phyloP scores from a whole-genome alignment of 2,329 filamentous ascomycete species.

The Fusarium tanahbumbuense region DNA sequence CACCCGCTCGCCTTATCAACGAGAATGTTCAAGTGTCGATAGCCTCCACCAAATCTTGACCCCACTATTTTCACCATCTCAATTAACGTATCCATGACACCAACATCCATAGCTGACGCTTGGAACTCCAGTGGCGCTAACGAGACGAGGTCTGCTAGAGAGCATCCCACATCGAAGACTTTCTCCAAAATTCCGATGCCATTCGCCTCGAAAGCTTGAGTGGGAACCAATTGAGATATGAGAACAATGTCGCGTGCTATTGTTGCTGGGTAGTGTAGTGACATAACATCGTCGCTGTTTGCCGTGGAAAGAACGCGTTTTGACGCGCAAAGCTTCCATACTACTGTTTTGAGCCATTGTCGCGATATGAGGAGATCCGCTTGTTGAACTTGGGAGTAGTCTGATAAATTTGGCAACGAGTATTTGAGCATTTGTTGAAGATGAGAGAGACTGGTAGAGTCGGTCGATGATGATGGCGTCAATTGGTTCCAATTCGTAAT shows the following conservation, averaged over 20 bases:
- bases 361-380: constrained; percentile 45
- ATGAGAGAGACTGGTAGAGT: constrained; percentile 3
- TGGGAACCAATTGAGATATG: constrained; percentile 37
- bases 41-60: constrained; percentile 12
- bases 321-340: constrained; percentile 47
- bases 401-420: constrained; percentile 3
- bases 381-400: constrained; percentile 35
- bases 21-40: constrained; percentile 22
- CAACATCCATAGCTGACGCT: constrained; percentile 7
- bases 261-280: constrained; percentile 41
- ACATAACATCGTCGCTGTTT: constrained; percentile 42
- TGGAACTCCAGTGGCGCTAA: neutral
- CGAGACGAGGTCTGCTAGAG: constrained; percentile 42
- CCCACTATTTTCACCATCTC: constrained; percentile 25
- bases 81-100: constrained; percentile 21
- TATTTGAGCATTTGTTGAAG: constrained; percentile 29
- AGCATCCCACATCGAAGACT: constrained; percentile 51
- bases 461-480: neutral
- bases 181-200: constrained; percentile 51
- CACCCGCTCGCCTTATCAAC: constrained; percentile 21
- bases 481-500: constrained; percentile 46
- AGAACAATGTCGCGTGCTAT: constrained; percentile 46
- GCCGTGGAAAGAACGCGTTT: constrained; percentile 31
- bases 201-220: constrained; percentile 48
- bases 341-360: constrained; percentile 46